Evolutionary conservation across 176 grass and related monocot species (phyloP).

Genomic region (Secale cereale): DNA sequence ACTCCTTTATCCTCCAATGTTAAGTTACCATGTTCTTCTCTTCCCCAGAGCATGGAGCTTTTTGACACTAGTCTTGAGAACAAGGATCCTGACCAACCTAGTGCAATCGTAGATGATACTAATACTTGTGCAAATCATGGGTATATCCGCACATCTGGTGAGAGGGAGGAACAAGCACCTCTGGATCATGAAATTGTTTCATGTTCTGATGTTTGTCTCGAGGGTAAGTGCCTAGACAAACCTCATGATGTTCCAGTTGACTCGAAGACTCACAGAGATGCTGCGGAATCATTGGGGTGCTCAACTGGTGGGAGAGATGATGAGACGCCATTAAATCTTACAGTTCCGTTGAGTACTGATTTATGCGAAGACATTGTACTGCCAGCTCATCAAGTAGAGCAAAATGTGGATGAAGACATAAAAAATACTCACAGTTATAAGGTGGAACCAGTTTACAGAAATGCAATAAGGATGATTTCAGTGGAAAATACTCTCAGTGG

Average conservation of each 20-base stretch:
- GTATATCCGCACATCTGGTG: not conserved
- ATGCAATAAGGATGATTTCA: not conserved
- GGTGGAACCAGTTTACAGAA: not conserved
- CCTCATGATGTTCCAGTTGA: conserved; percentile 17
- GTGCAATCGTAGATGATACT: not conserved
- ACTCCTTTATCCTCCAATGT: conserved; percentile 19
- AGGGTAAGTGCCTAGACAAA: not conserved
- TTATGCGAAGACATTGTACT: conserved; percentile 9
- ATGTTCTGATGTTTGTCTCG: conserved; percentile 17
- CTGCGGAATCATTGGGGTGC: conserved; percentile 12
- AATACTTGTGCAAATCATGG: not conserved
- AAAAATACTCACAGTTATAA: conserved; percentile 1
- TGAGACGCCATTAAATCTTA: not conserved
- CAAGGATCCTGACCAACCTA: not conserved
- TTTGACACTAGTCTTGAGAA: not conserved
- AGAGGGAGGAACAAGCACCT: not conserved
- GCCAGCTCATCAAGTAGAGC: not conserved
- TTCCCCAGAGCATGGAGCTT: not conserved
- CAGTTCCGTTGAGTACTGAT: conserved; percentile 9
- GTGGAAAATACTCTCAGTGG: conserved; percentile 8
- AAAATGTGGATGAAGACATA: not conserved
- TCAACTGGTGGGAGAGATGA: conserved; percentile 5
- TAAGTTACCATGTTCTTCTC: conserved; percentile 9
- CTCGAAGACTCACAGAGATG: not conserved
- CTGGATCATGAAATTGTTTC: not conserved